These are phyloP conservation scores for Serpula lacrymans DNA, from an alignment of 768 basidiomycete genomes.

Conservation along the genomic window DNA sequence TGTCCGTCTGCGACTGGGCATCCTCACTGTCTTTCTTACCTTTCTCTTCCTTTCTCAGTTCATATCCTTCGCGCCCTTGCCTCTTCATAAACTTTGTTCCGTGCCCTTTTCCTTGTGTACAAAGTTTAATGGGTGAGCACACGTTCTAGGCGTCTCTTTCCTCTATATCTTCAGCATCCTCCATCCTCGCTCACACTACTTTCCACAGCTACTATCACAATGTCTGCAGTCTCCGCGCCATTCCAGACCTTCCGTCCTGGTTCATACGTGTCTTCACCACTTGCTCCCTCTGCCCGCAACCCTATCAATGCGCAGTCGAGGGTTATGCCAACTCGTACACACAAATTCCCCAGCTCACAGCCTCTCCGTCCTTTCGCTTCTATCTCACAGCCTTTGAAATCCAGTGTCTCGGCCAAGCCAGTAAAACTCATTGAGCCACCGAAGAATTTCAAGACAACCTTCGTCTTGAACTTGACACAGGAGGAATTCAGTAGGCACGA, in stretches of 20 bases:
- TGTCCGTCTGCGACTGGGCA: conserved; percentile 22
- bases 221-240: conserved; percentile 31
- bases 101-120: not conserved
- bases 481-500: conserved; percentile 76
- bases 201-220: conserved; percentile 38
- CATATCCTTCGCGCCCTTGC: conserved; percentile 10
- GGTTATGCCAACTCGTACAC: conserved; percentile 38
- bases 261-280: conserved; percentile 60
- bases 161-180: conserved; percentile 1
- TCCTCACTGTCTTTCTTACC: conserved; percentile 24
- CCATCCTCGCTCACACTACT: conserved; percentile 6
- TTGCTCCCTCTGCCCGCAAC: conserved; percentile 42
- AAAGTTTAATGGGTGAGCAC: conserved; percentile 38
- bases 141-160: conserved; percentile 10
- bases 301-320: conserved; percentile 28
- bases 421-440: conserved; percentile 81
- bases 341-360: conserved; percentile 68
- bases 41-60: conserved; percentile 5
- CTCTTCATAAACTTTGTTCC: conserved; percentile 13
- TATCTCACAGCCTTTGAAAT: conserved; percentile 33
- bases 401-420: conserved; percentile 36
- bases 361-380: conserved; percentile 77
- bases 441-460: conserved; percentile 63
- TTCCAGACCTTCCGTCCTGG: conserved; percentile 24
- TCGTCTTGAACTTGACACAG: conserved; percentile 78